These are phyloP conservation scores for Cladosporium sp. DNA, from an alignment of 2,329 filamentous ascomycete species.

Conservation along the genomic window DNA sequence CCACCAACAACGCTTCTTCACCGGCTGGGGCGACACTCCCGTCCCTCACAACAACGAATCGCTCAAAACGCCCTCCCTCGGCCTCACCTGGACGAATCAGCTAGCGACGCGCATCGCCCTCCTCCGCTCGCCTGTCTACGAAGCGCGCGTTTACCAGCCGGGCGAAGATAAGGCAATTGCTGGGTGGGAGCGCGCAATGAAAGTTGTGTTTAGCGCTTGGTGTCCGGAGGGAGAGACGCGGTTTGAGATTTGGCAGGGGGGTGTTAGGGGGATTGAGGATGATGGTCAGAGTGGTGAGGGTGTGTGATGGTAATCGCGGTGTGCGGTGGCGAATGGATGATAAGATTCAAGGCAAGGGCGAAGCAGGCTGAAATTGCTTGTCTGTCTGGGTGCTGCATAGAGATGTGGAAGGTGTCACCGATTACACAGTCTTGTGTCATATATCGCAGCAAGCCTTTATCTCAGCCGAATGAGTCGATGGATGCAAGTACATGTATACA, in stretches of 20 bases:
- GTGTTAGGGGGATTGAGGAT: slow-evolving; percentile 33
- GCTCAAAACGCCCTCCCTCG: slow-evolving; percentile 80
- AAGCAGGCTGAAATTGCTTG: no score
- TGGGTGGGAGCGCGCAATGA: slow-evolving; percentile 72
- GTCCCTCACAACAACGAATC: slow-evolving; percentile 26
- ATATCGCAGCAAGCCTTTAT: no score
- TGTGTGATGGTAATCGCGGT: no score
- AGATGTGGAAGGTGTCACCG: no score
- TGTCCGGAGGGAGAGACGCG: slow-evolving; percentile 57
- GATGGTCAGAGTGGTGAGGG: background rate
- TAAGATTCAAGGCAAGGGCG: no score
- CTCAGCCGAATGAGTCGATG: no score
- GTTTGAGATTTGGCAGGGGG: slow-evolving; percentile 71
- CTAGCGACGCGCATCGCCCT: slow-evolving; percentile 78
- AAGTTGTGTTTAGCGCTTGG: slow-evolving; percentile 86
- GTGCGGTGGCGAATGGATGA: no score
- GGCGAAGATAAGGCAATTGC: slow-evolving; percentile 45
- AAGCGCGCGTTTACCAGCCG: slow-evolving; percentile 35
- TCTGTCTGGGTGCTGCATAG: no score
- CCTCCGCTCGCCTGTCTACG: slow-evolving; percentile 62
- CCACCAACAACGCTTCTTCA: slow-evolving; percentile 92
- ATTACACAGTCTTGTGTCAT: no score
- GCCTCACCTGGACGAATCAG: slow-evolving; percentile 88
- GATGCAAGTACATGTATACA: no score
- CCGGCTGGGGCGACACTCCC: slow-evolving; percentile 76